These are phyloP conservation scores for Yarrowia sp. DNA, from an alignment of 805 yeast species.

Conservation along the genomic window DNA sequence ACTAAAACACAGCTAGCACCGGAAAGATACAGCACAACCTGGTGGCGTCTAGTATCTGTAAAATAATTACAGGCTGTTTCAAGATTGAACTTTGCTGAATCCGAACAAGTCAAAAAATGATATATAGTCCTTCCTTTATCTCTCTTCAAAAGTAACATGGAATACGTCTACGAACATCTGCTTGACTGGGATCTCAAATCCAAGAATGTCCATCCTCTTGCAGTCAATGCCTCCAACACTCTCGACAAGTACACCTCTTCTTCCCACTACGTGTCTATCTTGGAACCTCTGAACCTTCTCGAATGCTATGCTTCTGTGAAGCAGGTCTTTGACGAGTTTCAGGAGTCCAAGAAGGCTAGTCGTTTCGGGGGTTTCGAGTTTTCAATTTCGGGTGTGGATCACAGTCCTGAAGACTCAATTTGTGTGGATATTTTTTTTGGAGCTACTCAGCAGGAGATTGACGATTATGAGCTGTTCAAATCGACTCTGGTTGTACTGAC, in stretches of 20 bases:
- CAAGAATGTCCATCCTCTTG: neutral
- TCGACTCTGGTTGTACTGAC: neutral
- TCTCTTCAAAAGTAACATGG: neutral
- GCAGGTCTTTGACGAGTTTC: neutral
- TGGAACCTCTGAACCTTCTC: neutral
- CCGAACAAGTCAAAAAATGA: no score
- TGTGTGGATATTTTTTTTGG: neutral
- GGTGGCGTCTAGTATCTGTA: no score
- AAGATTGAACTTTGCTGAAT: no score
- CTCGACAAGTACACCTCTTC: neutral
- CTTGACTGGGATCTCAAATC: neutral
- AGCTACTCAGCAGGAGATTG: neutral
- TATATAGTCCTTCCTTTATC: no score
- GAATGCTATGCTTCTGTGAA: neutral
- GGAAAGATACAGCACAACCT: no score
- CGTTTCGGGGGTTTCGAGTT: neutral
- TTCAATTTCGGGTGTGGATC: no score
- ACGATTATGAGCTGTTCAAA: neutral
- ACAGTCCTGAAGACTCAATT: no score
- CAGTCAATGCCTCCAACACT: neutral
- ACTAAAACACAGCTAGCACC: no score
- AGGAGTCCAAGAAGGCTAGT: neutral
- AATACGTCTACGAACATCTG: neutral
- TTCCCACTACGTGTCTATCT: neutral
- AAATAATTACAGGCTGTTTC: no score